Conservation (phyloP, 106 monocot genomes). For the Dendrobium officinale region DNA sequence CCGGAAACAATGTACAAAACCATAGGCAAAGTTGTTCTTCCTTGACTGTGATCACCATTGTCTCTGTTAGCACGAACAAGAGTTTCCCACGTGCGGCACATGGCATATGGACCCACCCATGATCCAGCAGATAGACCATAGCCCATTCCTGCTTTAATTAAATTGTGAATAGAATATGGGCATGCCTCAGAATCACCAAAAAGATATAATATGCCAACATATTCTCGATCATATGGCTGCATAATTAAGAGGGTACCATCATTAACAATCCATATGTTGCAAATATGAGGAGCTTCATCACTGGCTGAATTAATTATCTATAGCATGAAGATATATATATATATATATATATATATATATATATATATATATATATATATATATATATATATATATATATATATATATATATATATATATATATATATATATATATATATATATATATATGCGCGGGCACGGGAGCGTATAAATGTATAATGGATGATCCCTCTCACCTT, state of each 20-base stretch:
- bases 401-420: too few relatives aligned
- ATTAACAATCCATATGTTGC: conserved; percentile 29
- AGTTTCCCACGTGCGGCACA: conserved; percentile 93
- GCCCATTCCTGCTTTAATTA: conserved; percentile 71
- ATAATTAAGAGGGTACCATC: conserved; percentile 29
- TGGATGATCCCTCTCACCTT: conserved; percentile 44
- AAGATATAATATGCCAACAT: conserved; percentile 60
- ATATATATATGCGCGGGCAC: not conserved
- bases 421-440: too few relatives aligned
- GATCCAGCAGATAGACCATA: conserved; percentile 90
- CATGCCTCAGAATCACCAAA: conserved; percentile 71
- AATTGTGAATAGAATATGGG: conserved; percentile 82
- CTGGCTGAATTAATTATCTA: not conserved
- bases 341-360: too few relatives aligned
- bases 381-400: too few relatives aligned
- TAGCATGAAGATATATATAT: not conserved
- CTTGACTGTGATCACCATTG: conserved; percentile 6
- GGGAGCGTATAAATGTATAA: not conserved
- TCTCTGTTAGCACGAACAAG: conserved; percentile 40
- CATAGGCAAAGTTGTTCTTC: conserved; percentile 50
- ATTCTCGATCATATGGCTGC: conserved; percentile 84
- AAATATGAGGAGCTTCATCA: conserved; percentile 24
- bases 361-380: too few relatives aligned
- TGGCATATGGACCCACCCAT: conserved; percentile 98
- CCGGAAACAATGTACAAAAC: conserved; percentile 88